Conservation (phyloP, 345 rosid genomes). For the Heritiera fomes region DNA sequence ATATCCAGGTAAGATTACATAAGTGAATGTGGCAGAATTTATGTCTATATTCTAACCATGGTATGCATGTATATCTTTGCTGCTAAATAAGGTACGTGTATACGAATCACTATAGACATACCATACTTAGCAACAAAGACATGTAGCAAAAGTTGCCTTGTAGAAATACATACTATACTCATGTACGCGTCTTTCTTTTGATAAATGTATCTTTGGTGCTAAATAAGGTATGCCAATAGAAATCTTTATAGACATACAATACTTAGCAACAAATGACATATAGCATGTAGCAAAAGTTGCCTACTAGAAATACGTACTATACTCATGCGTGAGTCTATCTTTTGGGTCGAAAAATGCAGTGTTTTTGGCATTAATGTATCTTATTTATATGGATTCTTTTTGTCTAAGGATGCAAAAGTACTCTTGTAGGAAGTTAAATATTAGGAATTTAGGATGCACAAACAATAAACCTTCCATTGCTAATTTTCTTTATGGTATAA, state of each 20-base stretch:
- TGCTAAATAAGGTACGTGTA: neutral
- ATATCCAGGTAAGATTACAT: neutral
- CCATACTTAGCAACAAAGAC: neutral
- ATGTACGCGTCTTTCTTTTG: neutral
- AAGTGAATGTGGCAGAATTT: neutral
- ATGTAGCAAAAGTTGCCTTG: neutral
- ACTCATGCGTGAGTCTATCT: neutral
- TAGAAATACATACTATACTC: neutral
- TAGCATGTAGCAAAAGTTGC: neutral
- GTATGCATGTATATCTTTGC: neutral
- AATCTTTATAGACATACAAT: neutral
- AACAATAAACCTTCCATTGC: neutral
- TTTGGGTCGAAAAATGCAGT: neutral
- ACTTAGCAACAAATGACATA: neutral
- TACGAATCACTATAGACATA: neutral
- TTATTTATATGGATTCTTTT: neutral
- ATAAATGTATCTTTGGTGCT: too few species aligned
- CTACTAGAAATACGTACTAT: neutral
- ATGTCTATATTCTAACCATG: neutral
- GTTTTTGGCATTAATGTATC: neutral
- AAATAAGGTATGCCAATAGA: neutral
- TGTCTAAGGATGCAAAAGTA: neutral
- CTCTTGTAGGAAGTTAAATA: neutral
- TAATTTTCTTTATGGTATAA: neutral
- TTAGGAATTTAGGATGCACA: neutral